Base-by-base conservation (phyloP, 768 basidiomycete genomes). In the Auricularia sp. region DNA sequence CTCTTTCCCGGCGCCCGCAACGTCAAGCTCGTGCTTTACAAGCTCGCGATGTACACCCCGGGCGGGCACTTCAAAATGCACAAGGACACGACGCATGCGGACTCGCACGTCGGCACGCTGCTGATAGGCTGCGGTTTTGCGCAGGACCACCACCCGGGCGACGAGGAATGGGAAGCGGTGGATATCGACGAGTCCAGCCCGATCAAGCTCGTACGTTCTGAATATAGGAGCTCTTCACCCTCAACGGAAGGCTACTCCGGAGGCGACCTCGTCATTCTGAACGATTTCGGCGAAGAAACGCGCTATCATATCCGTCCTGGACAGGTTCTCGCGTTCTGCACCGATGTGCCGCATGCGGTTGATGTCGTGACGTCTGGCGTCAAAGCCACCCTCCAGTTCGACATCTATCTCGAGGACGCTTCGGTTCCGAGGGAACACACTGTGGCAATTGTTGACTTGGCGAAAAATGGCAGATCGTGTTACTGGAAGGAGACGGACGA, bases 11-110 rank as follows among this genome's bases (percentile, higher is more conserved):
- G 47, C 11, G 18, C 14, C 11, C 16, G 11, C 39, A 14, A 1
- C 47, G 47, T 51, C 10, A 51, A 51, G 3, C 47, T 70, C 23
- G 68, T 70, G 51, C 71, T 72, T 2, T 75, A 76, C 68, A 74
- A 75, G 66, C 73, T 75, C n/a, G 70, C 74, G 56, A 36, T 75
- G 0, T 74, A 74, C 59, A 73, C 73, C 0, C 71, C 72, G 0
- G 70, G 65, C 3, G 74, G 71, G 8, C 68, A 71, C 56, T 74
- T 75, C 66, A 66, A 68, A 54, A 10, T 65, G 3, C 74, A 74
- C 61, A 71, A 70, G 18, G 73, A 75, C 64, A 74, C 73, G 0
- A 74, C 71, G 0, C 66, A 72, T 54, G 67, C 61, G 3, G 72
- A 68, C 36, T 51, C 47, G 14, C 68, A 74, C 7, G 67, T 76